These are phyloP conservation scores for Paramecium primaurelia DNA, from an alignment of 73 alveolate genomes.

Conservation along the genomic window DNA sequence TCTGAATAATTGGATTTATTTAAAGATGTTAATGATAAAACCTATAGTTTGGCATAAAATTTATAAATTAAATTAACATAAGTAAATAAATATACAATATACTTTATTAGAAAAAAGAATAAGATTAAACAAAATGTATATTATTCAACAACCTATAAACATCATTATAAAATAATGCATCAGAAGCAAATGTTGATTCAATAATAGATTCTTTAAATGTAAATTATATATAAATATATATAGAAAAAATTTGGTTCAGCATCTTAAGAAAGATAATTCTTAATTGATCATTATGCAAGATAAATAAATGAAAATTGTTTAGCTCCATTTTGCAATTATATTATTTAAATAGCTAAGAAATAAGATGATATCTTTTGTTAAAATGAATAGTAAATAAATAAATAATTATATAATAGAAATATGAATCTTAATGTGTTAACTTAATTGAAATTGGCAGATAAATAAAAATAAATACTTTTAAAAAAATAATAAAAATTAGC, in stretches of 20 bases:
- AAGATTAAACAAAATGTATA: conserved; percentile 40
- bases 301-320: conserved; percentile 32
- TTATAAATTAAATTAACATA: not conserved
- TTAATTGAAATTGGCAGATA: not conserved
- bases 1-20: conserved; percentile 8
- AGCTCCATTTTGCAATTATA: not conserved
- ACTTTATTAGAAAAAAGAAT: conserved; percentile 18
- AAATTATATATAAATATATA: not conserved
- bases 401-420: not conserved
- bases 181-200: conserved; percentile 50
- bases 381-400: not conserved
- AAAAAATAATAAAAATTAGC: not conserved
- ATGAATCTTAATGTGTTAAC: not conserved
- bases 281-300: conserved; percentile 30
- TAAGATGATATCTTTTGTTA: not conserved
- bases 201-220: conserved; percentile 56
- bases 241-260: conserved; percentile 49
- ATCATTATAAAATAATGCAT: conserved; percentile 25
- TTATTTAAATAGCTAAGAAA: not conserved
- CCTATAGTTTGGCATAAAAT: not conserved
- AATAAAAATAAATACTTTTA: conserved; percentile 2
- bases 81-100: not conserved
- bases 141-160: conserved; percentile 31
- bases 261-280: not conserved
- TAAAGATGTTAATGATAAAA: conserved; percentile 3